These are phyloP conservation scores for Pseudogymnoascus sp. DNA, from an alignment of 2,329 filamentous ascomycete species.

Conservation along the genomic window DNA sequence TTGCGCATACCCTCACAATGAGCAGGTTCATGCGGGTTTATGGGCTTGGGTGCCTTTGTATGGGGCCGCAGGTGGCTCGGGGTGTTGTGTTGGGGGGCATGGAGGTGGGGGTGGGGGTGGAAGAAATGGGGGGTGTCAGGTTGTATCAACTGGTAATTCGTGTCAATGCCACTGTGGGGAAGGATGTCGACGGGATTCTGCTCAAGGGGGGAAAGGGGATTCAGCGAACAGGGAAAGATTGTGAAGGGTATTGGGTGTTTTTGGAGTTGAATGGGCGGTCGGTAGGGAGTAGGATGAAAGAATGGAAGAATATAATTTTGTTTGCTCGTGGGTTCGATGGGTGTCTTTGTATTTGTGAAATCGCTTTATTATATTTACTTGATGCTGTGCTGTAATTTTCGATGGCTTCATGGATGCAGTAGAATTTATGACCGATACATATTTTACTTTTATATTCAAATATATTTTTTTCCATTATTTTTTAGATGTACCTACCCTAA, in stretches of 20 bases:
- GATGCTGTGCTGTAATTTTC: background rate
- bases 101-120: background rate
- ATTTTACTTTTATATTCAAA: no score
- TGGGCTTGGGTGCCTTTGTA: background rate
- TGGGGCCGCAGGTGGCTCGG: background rate
- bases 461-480: no score
- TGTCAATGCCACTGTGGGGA: background rate
- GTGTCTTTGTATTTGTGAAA: background rate
- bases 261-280: background rate
- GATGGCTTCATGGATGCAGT: no score
- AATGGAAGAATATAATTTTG: background rate
- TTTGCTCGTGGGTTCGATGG: no score
- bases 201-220: background rate
- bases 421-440: no score
- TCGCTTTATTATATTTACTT: background rate
- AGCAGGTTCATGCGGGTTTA: background rate
- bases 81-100: background rate
- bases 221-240: background rate
- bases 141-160: background rate
- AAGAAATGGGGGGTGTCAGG: background rate
- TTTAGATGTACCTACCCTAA: no score
- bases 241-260: background rate
- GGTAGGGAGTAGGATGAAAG: background rate
- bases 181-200: background rate
- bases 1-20: background rate